These are phyloP conservation scores for Besnoitia besnoiti DNA, from an alignment of 169 alveolate species.

Conservation along the genomic window DNA sequence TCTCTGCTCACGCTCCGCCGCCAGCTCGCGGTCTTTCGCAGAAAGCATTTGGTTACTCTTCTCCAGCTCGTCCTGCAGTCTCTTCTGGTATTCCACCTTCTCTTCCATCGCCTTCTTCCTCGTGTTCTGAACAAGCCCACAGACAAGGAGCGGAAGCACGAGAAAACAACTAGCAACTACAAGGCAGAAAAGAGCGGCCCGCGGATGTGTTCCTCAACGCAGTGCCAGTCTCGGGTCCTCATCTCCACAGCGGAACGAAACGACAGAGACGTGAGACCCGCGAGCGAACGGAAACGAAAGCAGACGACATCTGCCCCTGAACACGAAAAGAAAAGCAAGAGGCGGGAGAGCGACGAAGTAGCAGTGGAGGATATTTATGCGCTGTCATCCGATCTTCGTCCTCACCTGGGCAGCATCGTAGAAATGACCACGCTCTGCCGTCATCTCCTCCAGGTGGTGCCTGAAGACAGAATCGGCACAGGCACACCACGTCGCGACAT, in stretches of 20 bases:
- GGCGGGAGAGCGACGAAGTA: no score
- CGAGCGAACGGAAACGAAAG: no score
- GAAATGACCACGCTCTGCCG: neutral
- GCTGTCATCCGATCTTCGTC: no score
- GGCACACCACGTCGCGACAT: no score
- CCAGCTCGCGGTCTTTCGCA: neutral
- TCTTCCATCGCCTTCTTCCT: neutral
- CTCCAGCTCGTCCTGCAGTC: neutral
- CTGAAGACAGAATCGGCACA: neutral
- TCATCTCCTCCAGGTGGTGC: slow-evolving; percentile 1
- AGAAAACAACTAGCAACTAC: neutral
- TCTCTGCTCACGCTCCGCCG: neutral
- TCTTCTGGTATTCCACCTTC: neutral
- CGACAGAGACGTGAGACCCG: neutral
- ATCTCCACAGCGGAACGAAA: neutral
- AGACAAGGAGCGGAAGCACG: neutral
- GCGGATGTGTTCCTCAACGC: neutral
- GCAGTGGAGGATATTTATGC: no score
- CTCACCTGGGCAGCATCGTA: neutral
- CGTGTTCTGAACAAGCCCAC: neutral
- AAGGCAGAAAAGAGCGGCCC: neutral
- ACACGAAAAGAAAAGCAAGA: neutral
- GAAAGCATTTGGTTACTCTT: neutral
- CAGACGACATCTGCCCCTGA: neutral
- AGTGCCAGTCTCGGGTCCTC: no score